Conservation (phyloP, 768 basidiomycete genomes). For the Piloderma croceum region DNA sequence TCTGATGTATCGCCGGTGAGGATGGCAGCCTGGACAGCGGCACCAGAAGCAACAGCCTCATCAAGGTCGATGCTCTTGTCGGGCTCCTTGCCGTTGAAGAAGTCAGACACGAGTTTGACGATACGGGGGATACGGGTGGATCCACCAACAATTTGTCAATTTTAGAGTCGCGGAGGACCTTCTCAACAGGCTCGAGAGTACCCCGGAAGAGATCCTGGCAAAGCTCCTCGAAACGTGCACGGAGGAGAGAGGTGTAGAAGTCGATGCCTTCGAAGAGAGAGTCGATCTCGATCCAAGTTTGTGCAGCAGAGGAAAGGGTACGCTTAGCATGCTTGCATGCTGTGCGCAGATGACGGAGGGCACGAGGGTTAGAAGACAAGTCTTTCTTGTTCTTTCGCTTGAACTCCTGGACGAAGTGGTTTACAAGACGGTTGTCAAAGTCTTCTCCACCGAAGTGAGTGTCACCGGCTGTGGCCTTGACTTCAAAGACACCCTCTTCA, state of each 20-base stretch:
- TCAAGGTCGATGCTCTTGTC: slow-evolving; percentile 66
- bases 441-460: slow-evolving; percentile 51
- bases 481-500: slow-evolving; percentile 60
- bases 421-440: slow-evolving; percentile 46
- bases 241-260: slow-evolving; percentile 66
- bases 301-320: slow-evolving; percentile 45
- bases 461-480: slow-evolving; percentile 65
- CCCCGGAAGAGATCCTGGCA: slow-evolving; percentile 57
- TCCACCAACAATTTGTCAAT: slow-evolving; percentile 50
- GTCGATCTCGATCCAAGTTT: slow-evolving; percentile 48
- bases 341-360: slow-evolving; percentile 44
- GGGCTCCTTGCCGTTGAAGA: slow-evolving; percentile 62
- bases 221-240: slow-evolving; percentile 61
- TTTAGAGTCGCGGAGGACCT: slow-evolving; percentile 55
- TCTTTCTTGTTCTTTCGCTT: slow-evolving; percentile 47
- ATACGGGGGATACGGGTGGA: slow-evolving; percentile 71
- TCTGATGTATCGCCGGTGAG: too few species aligned
- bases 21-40: too few species aligned
- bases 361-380: slow-evolving; percentile 33
- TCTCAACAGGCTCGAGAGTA: slow-evolving; percentile 58
- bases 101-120: slow-evolving; percentile 60
- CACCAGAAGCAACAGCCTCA: slow-evolving; percentile 65
- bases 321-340: slow-evolving; percentile 50
- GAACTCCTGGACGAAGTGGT: slow-evolving; percentile 46
- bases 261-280: slow-evolving; percentile 64